Evolutionary conservation across 169 alveolate genomes (phyloP).

Genomic region (Plasmodium relictum): DNA sequence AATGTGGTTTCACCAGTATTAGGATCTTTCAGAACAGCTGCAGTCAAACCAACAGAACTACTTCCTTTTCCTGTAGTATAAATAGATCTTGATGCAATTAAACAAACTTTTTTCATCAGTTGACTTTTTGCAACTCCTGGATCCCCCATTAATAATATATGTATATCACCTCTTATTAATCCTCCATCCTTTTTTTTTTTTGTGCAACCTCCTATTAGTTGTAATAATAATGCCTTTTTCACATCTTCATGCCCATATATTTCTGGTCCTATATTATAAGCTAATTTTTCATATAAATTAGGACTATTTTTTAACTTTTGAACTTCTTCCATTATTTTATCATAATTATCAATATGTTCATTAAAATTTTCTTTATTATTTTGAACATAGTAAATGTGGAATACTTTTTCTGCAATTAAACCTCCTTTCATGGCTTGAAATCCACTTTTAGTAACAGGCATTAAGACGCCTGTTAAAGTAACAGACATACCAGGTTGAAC

Average conservation of each 20-base stretch:
- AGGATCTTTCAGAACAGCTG: constrained; percentile 97
- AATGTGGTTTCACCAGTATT: constrained; percentile 92
- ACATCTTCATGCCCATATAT: constrained; percentile 97
- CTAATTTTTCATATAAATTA: constrained; percentile 91
- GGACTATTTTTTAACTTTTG: constrained; percentile 84
- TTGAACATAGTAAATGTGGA: constrained; percentile 88
- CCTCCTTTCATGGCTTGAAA: constrained; percentile 82
- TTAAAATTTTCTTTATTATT: constrained; percentile 88
- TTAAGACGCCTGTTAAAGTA: constrained; percentile 90
- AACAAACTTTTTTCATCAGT: constrained; percentile 93
- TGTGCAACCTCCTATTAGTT: constrained; percentile 95
- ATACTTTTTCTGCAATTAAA: constrained; percentile 88
- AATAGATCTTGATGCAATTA: constrained; percentile 93
- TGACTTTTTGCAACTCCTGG: constrained; percentile 99
- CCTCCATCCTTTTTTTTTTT: constrained; percentile 95
- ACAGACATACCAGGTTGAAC: constrained; percentile 86
- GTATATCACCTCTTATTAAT: constrained; percentile 98
- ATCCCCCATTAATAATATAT: constrained; percentile 96
- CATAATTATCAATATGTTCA: constrained; percentile 76
- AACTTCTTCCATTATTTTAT: constrained; percentile 80
- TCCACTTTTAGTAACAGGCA: constrained; percentile 90
- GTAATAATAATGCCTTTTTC: constrained; percentile 95
- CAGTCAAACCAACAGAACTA: constrained; percentile 99
- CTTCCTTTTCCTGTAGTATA: constrained; percentile 98
- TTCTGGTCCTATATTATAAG: constrained; percentile 98